phyloP scores from a whole-genome alignment of 2,329 filamentous ascomycete genomes.

The Amylocarpus encephaloides region DNA sequence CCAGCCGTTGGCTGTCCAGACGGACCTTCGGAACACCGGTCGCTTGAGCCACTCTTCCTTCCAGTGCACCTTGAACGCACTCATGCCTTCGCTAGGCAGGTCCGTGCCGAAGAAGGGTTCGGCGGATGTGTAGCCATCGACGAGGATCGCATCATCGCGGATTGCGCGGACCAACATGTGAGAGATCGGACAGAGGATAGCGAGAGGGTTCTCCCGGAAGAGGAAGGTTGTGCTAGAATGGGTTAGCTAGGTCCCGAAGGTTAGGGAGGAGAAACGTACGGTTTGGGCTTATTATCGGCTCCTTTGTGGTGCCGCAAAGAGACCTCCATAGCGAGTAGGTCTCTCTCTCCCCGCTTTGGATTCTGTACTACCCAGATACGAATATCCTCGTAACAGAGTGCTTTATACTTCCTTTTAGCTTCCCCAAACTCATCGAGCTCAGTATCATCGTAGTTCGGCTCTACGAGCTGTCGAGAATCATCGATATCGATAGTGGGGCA shows the following conservation, averaged over 20 bases:
- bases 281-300: slow-evolving; percentile 24
- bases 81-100: too few species aligned
- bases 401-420: slow-evolving; percentile 13
- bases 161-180: slow-evolving; percentile 18
- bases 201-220: slow-evolving; percentile 17
- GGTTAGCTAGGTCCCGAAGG: slow-evolving; percentile 13
- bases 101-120: too few species aligned
- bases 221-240: slow-evolving; percentile 20
- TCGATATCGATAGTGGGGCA: too few species aligned
- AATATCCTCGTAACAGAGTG: slow-evolving; percentile 22
- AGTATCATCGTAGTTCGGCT: neutral
- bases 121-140: too few species aligned
- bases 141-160: neutral
- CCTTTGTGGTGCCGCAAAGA: slow-evolving; percentile 19
- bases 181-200: slow-evolving; percentile 22
- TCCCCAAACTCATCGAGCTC: slow-evolving; percentile 9
- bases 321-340: slow-evolving; percentile 23
- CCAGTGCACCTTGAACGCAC: too few species aligned
- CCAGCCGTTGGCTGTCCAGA: too few species aligned
- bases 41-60: too few species aligned
- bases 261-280: slow-evolving; percentile 12
- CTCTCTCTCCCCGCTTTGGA: slow-evolving; percentile 13
- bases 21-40: too few species aligned
- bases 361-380: slow-evolving; percentile 21
- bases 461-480: too few species aligned